A percentile compares a stretch with the other conserved stretches of the same genome.
phyloP scores from a whole-genome alignment of 345 rosid species.

The Fremontodendron californicum region DNA sequence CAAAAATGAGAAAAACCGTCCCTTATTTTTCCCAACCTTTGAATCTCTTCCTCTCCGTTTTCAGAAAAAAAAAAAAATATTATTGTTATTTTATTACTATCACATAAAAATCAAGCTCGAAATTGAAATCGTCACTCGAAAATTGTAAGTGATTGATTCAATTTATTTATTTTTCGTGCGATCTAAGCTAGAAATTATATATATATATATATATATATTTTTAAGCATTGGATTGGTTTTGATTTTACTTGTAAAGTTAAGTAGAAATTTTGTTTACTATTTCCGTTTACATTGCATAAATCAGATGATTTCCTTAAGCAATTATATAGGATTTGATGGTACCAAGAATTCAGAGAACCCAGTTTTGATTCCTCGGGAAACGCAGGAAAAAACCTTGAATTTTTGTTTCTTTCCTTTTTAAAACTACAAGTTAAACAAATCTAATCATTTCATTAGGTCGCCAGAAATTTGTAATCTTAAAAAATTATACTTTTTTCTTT shows the following conservation, averaged over 20 bases:
- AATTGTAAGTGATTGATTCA: conserved; percentile 23
- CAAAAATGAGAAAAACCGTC: conserved; percentile 6
- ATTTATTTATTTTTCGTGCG: background rate
- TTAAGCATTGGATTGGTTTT: background rate
- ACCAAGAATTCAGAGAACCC: background rate
- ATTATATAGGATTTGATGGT: background rate
- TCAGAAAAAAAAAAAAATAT: background rate
- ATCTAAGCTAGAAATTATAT: conserved; percentile 7
- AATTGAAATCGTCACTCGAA: background rate
- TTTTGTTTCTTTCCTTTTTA: background rate
- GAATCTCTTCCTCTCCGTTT: background rate
- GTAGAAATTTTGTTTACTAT: background rate
- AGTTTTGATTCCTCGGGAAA: conserved; percentile 13
- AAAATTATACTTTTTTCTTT: background rate
- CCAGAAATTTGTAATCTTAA: background rate
- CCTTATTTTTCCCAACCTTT: background rate
- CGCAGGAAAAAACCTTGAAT: background rate
- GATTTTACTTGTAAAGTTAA: background rate
- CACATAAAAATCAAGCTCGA: background rate
- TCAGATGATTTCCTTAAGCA: background rate
- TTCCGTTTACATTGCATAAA: conserved; percentile 9
- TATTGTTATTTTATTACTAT: background rate
- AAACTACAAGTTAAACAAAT: background rate
- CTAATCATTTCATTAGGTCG: background rate
- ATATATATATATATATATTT: too few relatives aligned